Percentiles rank a stretch among this genome's conserved stretches.
Evolutionary conservation across 371 early-diverging fungal species (phyloP).

Genomic region (Chytridium lagenaria): DNA sequence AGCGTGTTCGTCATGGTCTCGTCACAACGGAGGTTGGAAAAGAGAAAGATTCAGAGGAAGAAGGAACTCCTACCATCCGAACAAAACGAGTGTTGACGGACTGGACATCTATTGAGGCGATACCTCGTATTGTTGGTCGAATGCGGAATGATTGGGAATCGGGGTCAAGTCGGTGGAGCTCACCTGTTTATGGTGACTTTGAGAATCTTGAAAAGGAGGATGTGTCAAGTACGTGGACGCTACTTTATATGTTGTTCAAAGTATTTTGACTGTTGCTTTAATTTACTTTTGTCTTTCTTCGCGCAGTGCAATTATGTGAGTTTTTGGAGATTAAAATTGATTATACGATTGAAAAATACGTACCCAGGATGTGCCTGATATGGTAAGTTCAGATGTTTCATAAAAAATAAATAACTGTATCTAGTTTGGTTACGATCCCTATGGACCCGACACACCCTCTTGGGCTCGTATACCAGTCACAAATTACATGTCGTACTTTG

Average conservation of each 20-base stretch:
- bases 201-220: slow-evolving; percentile 40
- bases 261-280: slow-evolving; percentile 20
- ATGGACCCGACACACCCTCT: slow-evolving; percentile 18
- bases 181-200: slow-evolving; percentile 30
- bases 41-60: background rate
- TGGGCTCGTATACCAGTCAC: slow-evolving; percentile 34
- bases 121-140: slow-evolving; percentile 31
- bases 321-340: slow-evolving; percentile 39
- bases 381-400: too few relatives aligned
- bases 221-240: slow-evolving; percentile 30
- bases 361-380: slow-evolving; percentile 41
- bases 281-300: slow-evolving; percentile 7
- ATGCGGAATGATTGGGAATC: slow-evolving; percentile 50
- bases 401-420: too few relatives aligned
- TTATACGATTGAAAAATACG: slow-evolving; percentile 42
- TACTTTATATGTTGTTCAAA: background rate
- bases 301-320: slow-evolving; percentile 33
- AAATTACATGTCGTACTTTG: slow-evolving; percentile 43
- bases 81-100: slow-evolving; percentile 22
- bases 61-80: background rate
- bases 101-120: slow-evolving; percentile 36
- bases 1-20: background rate
- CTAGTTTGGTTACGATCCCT: slow-evolving; percentile 55
- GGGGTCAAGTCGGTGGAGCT: slow-evolving; percentile 26
- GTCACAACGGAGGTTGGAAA: background rate